Base-by-base conservation (phyloP, 441 rosid species). In the Euphorbia celastroides region DNA sequence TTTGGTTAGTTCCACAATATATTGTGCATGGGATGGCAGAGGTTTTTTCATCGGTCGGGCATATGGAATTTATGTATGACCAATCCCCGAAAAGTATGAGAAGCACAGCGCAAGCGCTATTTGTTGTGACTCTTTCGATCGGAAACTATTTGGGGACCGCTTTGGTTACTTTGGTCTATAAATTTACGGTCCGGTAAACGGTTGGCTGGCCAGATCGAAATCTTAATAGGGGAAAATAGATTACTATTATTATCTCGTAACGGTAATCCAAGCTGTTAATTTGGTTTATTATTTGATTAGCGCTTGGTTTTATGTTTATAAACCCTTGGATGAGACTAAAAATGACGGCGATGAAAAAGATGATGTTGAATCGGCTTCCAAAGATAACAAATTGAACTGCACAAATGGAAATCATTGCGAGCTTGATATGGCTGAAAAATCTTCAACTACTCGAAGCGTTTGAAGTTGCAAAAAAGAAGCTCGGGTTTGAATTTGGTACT, bases 31-130 rank as follows among this genome's bases (percentile, higher is more conserved):
- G 91, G 13, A 26, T 78, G 0, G 80, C 77, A 0, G 85, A 86
- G 57, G 86, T 75, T 12, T 86, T 86, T 72, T 70, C 12, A 14
- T 65, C 80, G 0, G 83, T 86, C 2, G 90, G 88, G n/a, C 88
- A 83, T 32, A 16, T 69, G 57, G 76, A 86, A 54, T 86, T 86
- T 56, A 71, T 86, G 0, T 86, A 86, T 22, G 84, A 82, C 57
- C 88, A 84, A 56, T 79, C 87, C 0, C 91, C 88, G 0, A 87
- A 86, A 72, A 82, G 87, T 80, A 82, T 86, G 85, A 78, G 88
- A 57, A 38, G 44, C 11, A 7, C 44, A 14, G 44, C 44, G 44
- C 8, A 7, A 14, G 44, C 44, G 12, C 11, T 38, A 14, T 38
- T 38, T 38, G 8, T 11, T 11, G 12, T 14, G 44, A 14, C 44